Conservation (phyloP, 306 rosid species). For the Cucurbita pepo region DNA sequence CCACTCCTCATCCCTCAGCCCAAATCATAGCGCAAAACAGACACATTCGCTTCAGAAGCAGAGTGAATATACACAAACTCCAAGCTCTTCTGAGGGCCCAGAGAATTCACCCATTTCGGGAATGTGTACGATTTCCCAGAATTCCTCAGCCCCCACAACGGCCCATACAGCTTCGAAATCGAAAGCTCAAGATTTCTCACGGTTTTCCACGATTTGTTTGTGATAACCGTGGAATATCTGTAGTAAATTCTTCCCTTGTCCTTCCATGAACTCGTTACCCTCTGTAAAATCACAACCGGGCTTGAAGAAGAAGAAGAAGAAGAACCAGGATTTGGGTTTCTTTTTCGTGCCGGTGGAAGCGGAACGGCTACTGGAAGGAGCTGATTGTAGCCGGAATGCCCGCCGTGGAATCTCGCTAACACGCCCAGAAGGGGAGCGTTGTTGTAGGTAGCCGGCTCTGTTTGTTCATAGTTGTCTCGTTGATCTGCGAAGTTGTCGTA, state of each 20-base stretch:
- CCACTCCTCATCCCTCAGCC: conserved; percentile 20
- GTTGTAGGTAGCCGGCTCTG: conserved; percentile 98
- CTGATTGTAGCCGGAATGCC: conserved; percentile 53
- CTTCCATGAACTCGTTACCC: conserved; percentile 58
- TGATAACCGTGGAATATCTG: conserved; percentile 68
- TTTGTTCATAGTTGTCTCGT: conserved; percentile 85
- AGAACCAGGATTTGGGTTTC: background rate
- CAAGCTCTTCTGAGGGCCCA: conserved; percentile 56
- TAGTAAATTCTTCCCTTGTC: conserved; percentile 52
- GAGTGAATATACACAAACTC: conserved; percentile 93
- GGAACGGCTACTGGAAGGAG: conserved; percentile 59
- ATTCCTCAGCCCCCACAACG: conserved; percentile 79
- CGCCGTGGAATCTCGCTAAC: conserved; percentile 61
- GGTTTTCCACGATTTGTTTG: conserved; percentile 58
- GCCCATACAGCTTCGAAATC: conserved; percentile 72
- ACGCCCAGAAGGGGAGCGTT: conserved; percentile 89
- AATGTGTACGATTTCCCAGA: conserved; percentile 41
- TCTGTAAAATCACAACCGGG: conserved; percentile 51
- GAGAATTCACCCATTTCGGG: conserved; percentile 66
- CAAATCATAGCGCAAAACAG: conserved; percentile 46
- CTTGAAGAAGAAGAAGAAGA: conserved; percentile 33
- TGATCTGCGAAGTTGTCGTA: conserved; percentile 92
- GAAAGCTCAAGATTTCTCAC: conserved; percentile 43
- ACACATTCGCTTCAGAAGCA: conserved; percentile 52
- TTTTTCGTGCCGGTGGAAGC: background rate